phyloP scores from a whole-genome alignment of 140 eudicot genomes.

The Anethum foeniculum region DNA sequence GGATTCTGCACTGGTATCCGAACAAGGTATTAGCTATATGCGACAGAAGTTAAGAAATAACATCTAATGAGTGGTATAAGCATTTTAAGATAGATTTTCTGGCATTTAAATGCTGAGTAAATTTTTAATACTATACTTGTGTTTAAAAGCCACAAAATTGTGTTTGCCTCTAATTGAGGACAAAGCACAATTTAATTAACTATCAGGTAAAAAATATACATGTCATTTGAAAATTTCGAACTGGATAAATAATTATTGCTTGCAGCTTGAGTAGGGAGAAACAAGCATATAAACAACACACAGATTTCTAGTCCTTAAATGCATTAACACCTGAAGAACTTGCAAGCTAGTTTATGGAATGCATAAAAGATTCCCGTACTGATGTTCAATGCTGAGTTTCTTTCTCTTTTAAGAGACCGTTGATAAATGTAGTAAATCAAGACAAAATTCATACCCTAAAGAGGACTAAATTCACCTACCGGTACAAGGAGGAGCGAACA shows the following conservation, averaged over 20 bases:
- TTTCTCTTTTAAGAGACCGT: background rate
- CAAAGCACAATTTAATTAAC: too few species aligned
- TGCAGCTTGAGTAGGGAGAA: background rate
- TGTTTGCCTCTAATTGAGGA: background rate
- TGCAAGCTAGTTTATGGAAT: background rate
- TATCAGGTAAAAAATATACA: background rate
- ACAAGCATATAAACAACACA: background rate
- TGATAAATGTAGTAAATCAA: background rate
- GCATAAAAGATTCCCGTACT: background rate
- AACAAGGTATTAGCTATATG: background rate
- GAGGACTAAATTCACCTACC: conserved; percentile 32
- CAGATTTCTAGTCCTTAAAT: background rate
- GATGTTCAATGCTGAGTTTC: background rate
- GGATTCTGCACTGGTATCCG: background rate
- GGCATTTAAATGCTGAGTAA: background rate
- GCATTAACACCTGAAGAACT: background rate
- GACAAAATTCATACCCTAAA: background rate
- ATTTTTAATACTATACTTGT: background rate
- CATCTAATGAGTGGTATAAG: background rate
- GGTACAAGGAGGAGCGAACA: conserved; percentile 63
- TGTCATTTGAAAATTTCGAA: background rate
- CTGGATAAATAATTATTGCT: background rate
- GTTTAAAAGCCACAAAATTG: background rate
- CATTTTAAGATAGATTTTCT: background rate
- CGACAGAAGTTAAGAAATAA: background rate